A percentile compares a stretch with the other conserved stretches of the same genome.
These are phyloP conservation scores for Trichoderma pleuroti DNA, from an alignment of 2,329 filamentous ascomycete genomes.

Conservation along the genomic window DNA sequence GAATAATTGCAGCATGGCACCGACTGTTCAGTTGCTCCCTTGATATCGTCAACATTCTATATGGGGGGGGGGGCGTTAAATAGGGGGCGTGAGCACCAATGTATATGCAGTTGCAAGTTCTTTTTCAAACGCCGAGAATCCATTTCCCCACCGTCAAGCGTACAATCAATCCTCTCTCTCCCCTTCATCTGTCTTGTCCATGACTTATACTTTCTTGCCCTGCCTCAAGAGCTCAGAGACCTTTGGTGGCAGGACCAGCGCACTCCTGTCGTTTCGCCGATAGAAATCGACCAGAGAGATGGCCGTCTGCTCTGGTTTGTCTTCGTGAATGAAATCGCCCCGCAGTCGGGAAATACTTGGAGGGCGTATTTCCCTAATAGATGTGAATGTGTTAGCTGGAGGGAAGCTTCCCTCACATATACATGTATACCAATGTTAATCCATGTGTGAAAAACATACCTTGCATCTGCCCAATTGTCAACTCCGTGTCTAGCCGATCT, in stretches of 20 bases:
- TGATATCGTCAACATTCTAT: not conserved
- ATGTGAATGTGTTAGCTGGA: not conserved
- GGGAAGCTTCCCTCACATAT: not conserved
- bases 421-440: not conserved
- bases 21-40: not conserved
- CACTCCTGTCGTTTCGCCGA: slow-evolving; percentile 80
- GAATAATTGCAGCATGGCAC: not conserved
- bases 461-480: slow-evolving; percentile 97
- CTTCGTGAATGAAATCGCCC: slow-evolving; percentile 97
- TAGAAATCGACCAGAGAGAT: slow-evolving; percentile 85
- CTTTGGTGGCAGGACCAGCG: slow-evolving; percentile 85
- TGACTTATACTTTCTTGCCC: slow-evolving; percentile 54
- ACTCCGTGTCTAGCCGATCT: slow-evolving; percentile 82
- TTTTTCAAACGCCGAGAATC: slow-evolving; percentile 1
- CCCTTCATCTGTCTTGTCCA: no score
- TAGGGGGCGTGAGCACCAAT: not conserved
- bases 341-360: slow-evolving; percentile 88
- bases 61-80: not conserved
- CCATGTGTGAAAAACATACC: slow-evolving; percentile 47
- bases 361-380: slow-evolving; percentile 81
- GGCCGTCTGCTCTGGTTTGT: slow-evolving; percentile 86
- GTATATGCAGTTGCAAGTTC: not conserved
- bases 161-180: not conserved
- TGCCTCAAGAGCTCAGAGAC: slow-evolving; percentile 69
- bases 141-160: not conserved